phyloP scores from a whole-genome alignment of 2,329 filamentous ascomycete genomes.

The Ilyonectria sp. region DNA sequence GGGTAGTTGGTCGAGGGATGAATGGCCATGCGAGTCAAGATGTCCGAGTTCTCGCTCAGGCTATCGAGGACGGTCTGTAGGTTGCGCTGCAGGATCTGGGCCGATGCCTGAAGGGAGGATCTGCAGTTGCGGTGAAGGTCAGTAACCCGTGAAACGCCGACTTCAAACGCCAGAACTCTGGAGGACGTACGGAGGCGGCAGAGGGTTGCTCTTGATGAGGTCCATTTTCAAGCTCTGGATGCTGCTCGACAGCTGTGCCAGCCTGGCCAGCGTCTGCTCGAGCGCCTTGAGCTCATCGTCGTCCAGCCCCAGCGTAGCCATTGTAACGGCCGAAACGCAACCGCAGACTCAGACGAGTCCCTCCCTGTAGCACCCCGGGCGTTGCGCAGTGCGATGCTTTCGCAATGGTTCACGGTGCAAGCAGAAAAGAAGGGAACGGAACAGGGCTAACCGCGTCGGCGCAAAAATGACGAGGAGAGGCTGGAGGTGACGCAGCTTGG shows the following conservation, averaged over 20 bases:
- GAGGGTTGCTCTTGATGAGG: conserved; percentile 73
- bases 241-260: conserved; percentile 78
- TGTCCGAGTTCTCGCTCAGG: conserved; percentile 74
- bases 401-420: background rate
- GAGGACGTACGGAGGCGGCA: conserved; percentile 74
- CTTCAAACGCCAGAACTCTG: background rate
- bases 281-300: conserved; percentile 77
- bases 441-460: background rate
- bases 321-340: conserved; percentile 35
- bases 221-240: conserved; percentile 75
- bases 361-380: background rate
- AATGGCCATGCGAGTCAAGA: conserved; percentile 79
- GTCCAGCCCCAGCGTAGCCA: conserved; percentile 65
- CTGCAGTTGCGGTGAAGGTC: conserved; percentile 57
- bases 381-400: background rate
- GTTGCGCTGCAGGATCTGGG: conserved; percentile 79
- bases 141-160: background rate
- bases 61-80: conserved; percentile 77
- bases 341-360: background rate
- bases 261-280: conserved; percentile 78
- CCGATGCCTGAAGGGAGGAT: conserved; percentile 79
- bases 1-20: conserved; percentile 85
- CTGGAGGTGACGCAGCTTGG: background rate
- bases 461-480: background rate
- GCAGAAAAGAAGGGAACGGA: background rate